Conservation (phyloP, 148 eudicot species). For the Vaccinium macrocarpon region DNA sequence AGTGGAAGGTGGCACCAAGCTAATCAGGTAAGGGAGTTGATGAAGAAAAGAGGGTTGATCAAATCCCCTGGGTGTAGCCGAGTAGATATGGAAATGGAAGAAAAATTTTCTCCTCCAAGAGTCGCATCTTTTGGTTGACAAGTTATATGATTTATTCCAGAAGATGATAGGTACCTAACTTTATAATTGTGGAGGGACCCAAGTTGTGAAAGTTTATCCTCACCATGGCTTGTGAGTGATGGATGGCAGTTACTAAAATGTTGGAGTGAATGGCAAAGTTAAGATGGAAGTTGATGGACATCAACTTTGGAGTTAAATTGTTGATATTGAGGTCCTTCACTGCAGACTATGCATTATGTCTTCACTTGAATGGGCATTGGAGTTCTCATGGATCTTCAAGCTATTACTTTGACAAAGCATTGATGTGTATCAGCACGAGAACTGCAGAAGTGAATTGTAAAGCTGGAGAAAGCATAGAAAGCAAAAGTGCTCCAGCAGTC, state of each 20-base stretch:
- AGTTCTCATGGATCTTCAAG: neutral
- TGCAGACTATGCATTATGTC: neutral
- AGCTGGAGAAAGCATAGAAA: constrained; percentile 3
- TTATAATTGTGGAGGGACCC: neutral
- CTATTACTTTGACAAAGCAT: neutral
- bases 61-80: constrained; percentile 67
- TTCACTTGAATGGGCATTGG: neutral
- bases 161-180: neutral
- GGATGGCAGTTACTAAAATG: neutral
- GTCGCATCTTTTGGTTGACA: constrained; percentile 22
- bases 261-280: neutral
- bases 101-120: constrained; percentile 26
- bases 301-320: neutral
- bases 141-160: neutral
- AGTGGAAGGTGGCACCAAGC: constrained; percentile 64
- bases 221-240: neutral
- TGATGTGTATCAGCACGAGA: neutral
- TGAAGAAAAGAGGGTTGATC: constrained; percentile 62
- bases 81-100: constrained; percentile 33
- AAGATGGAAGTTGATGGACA: neutral
- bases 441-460: neutral
- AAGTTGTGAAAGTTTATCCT: neutral
- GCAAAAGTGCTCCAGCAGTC: neutral
- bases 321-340: neutral
- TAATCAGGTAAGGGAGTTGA: constrained; percentile 51